These are phyloP conservation scores for Imleria badia DNA, from an alignment of 768 basidiomycete species.

Conservation along the genomic window DNA sequence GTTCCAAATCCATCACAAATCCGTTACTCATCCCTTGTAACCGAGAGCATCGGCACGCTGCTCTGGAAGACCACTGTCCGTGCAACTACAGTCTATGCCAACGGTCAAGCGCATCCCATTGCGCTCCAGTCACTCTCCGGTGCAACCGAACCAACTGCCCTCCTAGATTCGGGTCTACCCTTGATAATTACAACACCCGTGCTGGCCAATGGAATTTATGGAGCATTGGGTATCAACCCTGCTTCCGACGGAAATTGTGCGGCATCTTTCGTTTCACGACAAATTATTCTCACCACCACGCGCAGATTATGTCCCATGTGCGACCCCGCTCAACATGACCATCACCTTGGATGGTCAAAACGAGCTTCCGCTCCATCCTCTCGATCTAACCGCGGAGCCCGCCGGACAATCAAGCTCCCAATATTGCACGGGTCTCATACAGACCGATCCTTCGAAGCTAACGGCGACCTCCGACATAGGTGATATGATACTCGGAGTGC, in stretches of 20 bases:
- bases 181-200: conserved; percentile 57
- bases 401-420: conserved; percentile 40
- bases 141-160: conserved; percentile 52
- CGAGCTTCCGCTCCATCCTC: conserved; percentile 66
- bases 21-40: conserved; percentile 47
- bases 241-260: conserved; percentile 62
- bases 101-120: conserved; percentile 42
- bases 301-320: conserved; percentile 74
- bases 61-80: conserved; percentile 65
- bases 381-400: conserved; percentile 63
- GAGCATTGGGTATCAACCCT: conserved; percentile 64
- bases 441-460: conserved; percentile 49
- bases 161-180: conserved; percentile 74
- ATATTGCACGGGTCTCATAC: conserved; percentile 66
- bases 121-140: conserved; percentile 43
- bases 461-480: conserved; percentile 39
- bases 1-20: conserved; percentile 53
- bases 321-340: conserved; percentile 67
- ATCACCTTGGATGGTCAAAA: conserved; percentile 60
- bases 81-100: conserved; percentile 60
- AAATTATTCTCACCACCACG: conserved; percentile 4
- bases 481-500: conserved; percentile 78
- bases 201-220: conserved; percentile 77
- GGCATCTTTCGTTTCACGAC: conserved; percentile 24
- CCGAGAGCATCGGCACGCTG: conserved; percentile 39